Evolutionary conservation across 2,329 filamentous ascomycete species (phyloP), one percentile per base, ranked within the genome.

Genomic region (Grosmannia serpens): DNA sequence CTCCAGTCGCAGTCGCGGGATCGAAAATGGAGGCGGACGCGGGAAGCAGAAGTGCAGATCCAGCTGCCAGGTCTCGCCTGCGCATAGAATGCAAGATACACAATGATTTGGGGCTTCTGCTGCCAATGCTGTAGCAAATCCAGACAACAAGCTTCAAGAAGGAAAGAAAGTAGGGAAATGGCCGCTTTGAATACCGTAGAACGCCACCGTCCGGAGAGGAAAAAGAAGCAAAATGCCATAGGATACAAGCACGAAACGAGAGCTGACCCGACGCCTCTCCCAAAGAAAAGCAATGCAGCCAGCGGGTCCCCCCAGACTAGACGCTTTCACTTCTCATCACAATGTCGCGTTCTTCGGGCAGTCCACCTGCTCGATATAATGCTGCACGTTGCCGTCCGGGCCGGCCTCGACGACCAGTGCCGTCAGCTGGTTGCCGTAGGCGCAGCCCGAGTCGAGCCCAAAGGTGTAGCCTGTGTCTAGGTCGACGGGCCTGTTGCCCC

Each of bases 381-480:
- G 70, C 55, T 64, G 69, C 56, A 75, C 65, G 7, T 53, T 58
- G 8, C 68, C 69, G 7, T 66, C 64, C 2, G 66, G 59, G 5
- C 64, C 67, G 3, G 73, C 81, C 64, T 87, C 81, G 41, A 96
- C 81, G 2, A 96, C 77, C 60, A 96, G 71, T 1, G 88, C 91
- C 1, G 87, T 89, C 63, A 99, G 74, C 62, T 83, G 77, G 1
- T 84, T 85, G 13, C 91, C 91, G 62, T 81, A 82, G 3, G 89
- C 84, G 69, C 94, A 97, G 0, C 85, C 86, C 0, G 87, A 88
- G 70, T 97, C 94, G 53, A 97, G 75, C 0, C 94, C 94, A 67
- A 91, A 89, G 4, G 86, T 88, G 70, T 89, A 95, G 71, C 22
- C 87, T 71, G 65, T 64, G 52, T 65, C 62, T 38, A 57, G 60